phyloP scores from a whole-genome alignment of 768 basidiomycete species.

The Xerocomus brunneocitrinus region DNA sequence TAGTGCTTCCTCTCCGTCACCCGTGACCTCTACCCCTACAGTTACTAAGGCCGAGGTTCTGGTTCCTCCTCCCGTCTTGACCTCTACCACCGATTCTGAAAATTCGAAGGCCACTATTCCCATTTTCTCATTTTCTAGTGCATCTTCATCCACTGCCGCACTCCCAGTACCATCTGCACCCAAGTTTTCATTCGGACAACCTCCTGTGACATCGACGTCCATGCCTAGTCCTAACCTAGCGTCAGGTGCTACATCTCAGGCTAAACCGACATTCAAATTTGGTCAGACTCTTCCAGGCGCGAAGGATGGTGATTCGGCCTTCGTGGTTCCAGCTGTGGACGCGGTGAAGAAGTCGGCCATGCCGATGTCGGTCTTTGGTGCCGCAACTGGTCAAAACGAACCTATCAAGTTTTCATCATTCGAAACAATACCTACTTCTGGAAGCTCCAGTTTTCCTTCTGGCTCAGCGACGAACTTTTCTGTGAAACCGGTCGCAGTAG shows the following conservation, averaged over 20 bases:
- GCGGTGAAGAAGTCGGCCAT: slow-evolving; percentile 24
- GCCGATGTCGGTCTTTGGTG: slow-evolving; percentile 19
- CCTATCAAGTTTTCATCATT: slow-evolving; percentile 22
- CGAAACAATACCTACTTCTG: slow-evolving; percentile 18
- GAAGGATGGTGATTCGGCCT: slow-evolving; percentile 18
- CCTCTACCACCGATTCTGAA: not conserved
- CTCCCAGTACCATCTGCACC: slow-evolving; percentile 8
- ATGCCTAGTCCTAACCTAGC: slow-evolving; percentile 3
- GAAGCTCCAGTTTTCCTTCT: slow-evolving; percentile 16
- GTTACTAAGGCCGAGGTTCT: slow-evolving; percentile 6
- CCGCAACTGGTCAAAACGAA: slow-evolving; percentile 15
- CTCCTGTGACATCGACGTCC: slow-evolving; percentile 4
- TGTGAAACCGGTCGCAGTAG: slow-evolving; percentile 12
- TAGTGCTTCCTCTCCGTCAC: slow-evolving; percentile 6
- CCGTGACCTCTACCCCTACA: slow-evolving; percentile 5
- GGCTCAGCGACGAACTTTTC: slow-evolving; percentile 9
- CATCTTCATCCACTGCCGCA: slow-evolving; percentile 5
- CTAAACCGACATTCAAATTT: slow-evolving; percentile 21
- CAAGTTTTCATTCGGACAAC: slow-evolving; percentile 27
- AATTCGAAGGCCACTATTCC: slow-evolving; percentile 12
- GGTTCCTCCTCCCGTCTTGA: not conserved
- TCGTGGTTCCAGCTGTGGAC: slow-evolving; percentile 13
- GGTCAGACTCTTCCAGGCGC: slow-evolving; percentile 20
- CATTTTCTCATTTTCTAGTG: slow-evolving; percentile 20
- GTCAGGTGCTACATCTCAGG: slow-evolving; percentile 11